A percentile compares a stretch with the other conserved stretches of the same genome.
These are phyloP conservation scores for Ophioceras dolichostomum DNA, from an alignment of 2,329 filamentous ascomycete genomes.

Conservation along the genomic window DNA sequence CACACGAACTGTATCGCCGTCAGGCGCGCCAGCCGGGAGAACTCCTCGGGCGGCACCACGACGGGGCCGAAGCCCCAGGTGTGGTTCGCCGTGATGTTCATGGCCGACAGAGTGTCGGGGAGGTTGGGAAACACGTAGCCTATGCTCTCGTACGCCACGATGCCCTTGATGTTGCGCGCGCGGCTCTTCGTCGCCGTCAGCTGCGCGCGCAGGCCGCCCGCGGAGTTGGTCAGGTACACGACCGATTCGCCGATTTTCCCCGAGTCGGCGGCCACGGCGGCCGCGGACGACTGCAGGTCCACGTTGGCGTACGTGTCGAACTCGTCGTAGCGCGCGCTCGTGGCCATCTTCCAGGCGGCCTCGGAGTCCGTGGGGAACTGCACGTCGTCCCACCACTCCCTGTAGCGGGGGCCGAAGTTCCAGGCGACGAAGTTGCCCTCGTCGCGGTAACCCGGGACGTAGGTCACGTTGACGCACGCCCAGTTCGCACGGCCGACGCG, in stretches of 20 bases:
- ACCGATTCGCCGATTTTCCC: slow-evolving; percentile 15
- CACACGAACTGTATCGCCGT: slow-evolving; percentile 14
- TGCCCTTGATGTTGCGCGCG: slow-evolving; percentile 21
- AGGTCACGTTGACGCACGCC: slow-evolving; percentile 18
- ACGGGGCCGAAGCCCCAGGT: slow-evolving; percentile 11
- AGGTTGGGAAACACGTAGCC: slow-evolving; percentile 15
- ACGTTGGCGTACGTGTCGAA: slow-evolving; percentile 19
- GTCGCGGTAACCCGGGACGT: slow-evolving; percentile 18
- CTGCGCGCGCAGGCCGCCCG: slow-evolving; percentile 18
- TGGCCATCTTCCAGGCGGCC: slow-evolving; percentile 21
- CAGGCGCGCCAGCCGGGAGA: slow-evolving; percentile 13
- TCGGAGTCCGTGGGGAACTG: slow-evolving; percentile 19
- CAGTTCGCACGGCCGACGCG: slow-evolving; percentile 22
- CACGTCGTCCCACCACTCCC: slow-evolving; percentile 19
- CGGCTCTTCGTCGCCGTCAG: slow-evolving; percentile 20
- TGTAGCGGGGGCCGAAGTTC: slow-evolving; percentile 20
- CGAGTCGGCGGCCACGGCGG: slow-evolving; percentile 20
- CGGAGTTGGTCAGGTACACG: slow-evolving; percentile 22
- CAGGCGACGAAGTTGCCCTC: slow-evolving; percentile 20
- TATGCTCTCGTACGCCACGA: slow-evolving; percentile 17
- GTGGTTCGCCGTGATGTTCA: background rate
- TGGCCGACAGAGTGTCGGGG: slow-evolving; percentile 3
- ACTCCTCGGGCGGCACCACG: slow-evolving; percentile 11
- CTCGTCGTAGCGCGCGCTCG: slow-evolving; percentile 20
- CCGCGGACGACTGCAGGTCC: slow-evolving; percentile 18